These are phyloP conservation scores for Telfairia occidentalis DNA, from an alignment of 331 rosid genomes.

Conservation along the genomic window DNA sequence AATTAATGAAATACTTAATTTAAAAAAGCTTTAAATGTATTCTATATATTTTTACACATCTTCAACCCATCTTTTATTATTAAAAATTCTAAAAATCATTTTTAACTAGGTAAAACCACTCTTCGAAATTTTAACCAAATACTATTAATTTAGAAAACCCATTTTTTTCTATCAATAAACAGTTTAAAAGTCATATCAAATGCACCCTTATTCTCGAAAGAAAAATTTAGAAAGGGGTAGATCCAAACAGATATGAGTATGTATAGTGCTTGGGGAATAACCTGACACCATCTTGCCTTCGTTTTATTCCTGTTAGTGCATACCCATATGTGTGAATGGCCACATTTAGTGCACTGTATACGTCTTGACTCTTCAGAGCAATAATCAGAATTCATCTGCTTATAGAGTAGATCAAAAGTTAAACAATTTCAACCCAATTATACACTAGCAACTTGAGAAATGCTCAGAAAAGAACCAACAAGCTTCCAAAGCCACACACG, in stretches of 20 bases:
- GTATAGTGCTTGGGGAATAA: conserved; percentile 19
- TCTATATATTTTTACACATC: too few relatives aligned
- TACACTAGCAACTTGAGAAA: not conserved
- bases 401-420: conserved; percentile 15
- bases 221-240: not conserved
- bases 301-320: conserved; percentile 84
- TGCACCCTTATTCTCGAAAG: not conserved
- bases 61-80: too few relatives aligned
- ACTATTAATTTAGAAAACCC: too few relatives aligned
- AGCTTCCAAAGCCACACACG: not conserved
- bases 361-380: conserved; percentile 85
- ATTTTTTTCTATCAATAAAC: too few relatives aligned
- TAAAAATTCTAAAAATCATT: too few relatives aligned
- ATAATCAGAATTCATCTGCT: conserved; percentile 59
- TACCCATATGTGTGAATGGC: conserved; percentile 94
- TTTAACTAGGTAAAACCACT: too few relatives aligned
- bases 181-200: too few relatives aligned
- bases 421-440: conserved; percentile 1
- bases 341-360: conserved; percentile 90
- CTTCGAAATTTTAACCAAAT: too few relatives aligned
- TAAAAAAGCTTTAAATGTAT: too few relatives aligned
- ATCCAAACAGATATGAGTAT: not conserved
- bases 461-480: not conserved
- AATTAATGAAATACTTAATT: too few relatives aligned
- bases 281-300: conserved; percentile 99